Percentiles rank a stretch among this genome's conserved stretches.
Conservation (phyloP, 305 asterid species). For the Fraxinus baroniana region DNA sequence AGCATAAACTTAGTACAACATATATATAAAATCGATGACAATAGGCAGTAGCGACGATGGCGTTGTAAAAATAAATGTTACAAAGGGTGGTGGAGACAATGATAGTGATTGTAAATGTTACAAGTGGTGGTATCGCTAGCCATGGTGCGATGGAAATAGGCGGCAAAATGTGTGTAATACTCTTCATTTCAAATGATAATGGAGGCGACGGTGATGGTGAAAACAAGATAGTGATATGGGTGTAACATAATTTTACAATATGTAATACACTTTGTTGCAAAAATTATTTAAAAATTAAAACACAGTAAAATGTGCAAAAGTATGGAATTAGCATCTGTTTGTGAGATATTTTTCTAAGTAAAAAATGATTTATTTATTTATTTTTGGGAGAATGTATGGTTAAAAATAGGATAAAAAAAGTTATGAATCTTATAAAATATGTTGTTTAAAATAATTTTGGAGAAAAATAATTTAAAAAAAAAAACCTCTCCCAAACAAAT, state of each 20-base stretch:
- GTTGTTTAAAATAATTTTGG: neutral
- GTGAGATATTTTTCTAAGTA: neutral
- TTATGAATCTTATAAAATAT: too few species aligned
- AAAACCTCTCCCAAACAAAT: neutral
- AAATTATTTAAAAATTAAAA: too few species aligned
- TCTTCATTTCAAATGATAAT: too few species aligned
- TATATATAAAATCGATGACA: neutral
- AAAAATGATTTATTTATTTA: neutral
- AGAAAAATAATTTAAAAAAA: neutral
- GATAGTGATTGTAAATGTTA: neutral
- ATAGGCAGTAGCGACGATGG: neutral
- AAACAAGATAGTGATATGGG: neutral
- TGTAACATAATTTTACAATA: neutral
- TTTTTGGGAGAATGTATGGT: too few species aligned
- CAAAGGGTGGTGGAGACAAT: neutral
- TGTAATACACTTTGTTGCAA: too few species aligned
- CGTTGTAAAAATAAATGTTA: neutral
- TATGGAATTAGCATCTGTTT: too few species aligned
- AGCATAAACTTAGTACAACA: neutral
- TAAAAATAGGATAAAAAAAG: too few species aligned
- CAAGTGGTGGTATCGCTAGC: neutral
- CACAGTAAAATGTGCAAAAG: neutral
- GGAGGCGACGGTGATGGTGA: neutral
- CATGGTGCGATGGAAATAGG: neutral
- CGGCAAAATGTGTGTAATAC: neutral